These are phyloP conservation scores for Bassia scoparia DNA, from an alignment of 148 eudicot genomes.

Conservation along the genomic window DNA sequence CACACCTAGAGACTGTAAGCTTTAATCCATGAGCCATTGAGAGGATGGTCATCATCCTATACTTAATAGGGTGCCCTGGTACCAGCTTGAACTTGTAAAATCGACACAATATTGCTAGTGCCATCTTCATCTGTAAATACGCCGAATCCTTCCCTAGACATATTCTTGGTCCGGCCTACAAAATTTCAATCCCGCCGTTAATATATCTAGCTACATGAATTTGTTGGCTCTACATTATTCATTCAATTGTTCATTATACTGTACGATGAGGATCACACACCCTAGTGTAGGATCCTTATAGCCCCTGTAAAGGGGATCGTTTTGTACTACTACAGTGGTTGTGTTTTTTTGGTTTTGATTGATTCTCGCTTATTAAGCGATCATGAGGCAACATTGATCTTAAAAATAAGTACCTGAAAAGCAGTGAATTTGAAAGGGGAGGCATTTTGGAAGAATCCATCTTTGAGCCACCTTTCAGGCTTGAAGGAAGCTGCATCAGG, in stretches of 20 bases:
- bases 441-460: constrained; percentile 77
- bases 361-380: no score
- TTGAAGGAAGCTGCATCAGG: constrained; percentile 71
- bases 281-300: no score
- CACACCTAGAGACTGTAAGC: constrained; percentile 47
- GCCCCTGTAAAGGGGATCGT: no score
- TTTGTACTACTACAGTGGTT: no score
- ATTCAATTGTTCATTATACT: no score
- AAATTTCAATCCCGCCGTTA: neutral
- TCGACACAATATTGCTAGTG: constrained; percentile 73
- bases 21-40: constrained; percentile 85
- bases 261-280: no score
- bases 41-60: constrained; percentile 89
- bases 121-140: constrained; percentile 92
- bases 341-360: no score
- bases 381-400: neutral
- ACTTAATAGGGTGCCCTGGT: constrained; percentile 66
- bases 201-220: no score
- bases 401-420: constrained; percentile 59
- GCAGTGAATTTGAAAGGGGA: constrained; percentile 98
- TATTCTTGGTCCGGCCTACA: constrained; percentile 92
- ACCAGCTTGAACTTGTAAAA: constrained; percentile 70
- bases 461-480: constrained; percentile 96
- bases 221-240: no score
- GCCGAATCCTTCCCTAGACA: constrained; percentile 97